These are phyloP conservation scores for Pseudocercospora fijiensis DNA, from an alignment of 2,329 filamentous ascomycete genomes.

Conservation along the genomic window DNA sequence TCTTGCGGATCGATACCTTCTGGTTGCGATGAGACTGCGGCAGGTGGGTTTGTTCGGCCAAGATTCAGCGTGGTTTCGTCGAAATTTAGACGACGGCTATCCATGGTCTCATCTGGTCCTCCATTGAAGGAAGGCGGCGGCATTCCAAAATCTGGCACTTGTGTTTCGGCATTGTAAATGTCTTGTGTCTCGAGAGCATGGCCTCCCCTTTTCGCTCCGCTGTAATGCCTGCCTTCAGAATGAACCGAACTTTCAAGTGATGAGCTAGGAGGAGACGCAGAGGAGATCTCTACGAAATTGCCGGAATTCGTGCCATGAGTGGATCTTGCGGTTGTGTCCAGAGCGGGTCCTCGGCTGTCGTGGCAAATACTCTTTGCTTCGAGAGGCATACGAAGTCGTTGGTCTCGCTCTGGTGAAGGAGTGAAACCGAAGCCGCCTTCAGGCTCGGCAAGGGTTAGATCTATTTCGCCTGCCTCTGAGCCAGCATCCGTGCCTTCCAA, in stretches of 20 bases:
- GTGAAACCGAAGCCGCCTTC: conserved; percentile 30
- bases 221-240: neutral
- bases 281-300: conserved; percentile 10
- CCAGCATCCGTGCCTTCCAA: conserved; percentile 14
- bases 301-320: neutral
- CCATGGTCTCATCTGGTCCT: conserved; percentile 12
- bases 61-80: neutral
- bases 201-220: neutral
- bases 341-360: neutral
- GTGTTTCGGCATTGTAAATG: conserved; percentile 36
- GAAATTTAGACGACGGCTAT: neutral
- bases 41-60: neutral
- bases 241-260: conserved; percentile 2
- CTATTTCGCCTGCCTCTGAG: conserved; percentile 20
- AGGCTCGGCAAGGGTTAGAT: conserved; percentile 33
- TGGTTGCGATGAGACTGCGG: neutral
- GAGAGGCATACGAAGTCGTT: neutral
- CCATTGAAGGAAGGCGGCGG: conserved; percentile 28
- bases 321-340: neutral
- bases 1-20: neutral
- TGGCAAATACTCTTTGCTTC: neutral
- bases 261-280: conserved; percentile 12
- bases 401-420: conserved; percentile 13
- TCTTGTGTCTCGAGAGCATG: conserved; percentile 35
- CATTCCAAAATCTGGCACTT: conserved; percentile 33